Evolutionary conservation across 2,329 filamentous ascomycete genomes (phyloP).

Genomic region (Fusarium gaditjirri): DNA sequence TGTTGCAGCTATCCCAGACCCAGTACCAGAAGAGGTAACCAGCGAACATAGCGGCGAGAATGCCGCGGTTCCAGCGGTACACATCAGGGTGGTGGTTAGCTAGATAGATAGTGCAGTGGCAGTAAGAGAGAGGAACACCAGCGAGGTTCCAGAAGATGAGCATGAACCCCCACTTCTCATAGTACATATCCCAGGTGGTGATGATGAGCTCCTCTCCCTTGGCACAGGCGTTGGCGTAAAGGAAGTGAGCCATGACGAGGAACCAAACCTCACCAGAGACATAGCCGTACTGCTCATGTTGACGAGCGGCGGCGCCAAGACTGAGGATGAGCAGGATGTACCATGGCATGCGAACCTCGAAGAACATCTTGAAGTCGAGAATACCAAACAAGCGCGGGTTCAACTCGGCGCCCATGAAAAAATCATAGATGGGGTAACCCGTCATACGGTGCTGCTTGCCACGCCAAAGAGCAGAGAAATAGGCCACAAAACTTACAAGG

Average conservation of each 20-base stretch:
- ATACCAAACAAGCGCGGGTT: conserved; percentile 90
- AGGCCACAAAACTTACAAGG: conserved; percentile 83
- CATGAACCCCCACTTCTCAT: conserved; percentile 98
- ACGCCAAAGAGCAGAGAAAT: conserved; percentile 82
- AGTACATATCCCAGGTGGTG: conserved; percentile 96
- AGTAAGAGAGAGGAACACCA: conserved; percentile 90
- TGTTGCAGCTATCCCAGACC: conserved; percentile 92
- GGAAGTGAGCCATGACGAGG: conserved; percentile 87
- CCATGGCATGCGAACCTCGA: conserved; percentile 92
- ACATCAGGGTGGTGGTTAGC: conserved; percentile 82
- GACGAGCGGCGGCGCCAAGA: conserved; percentile 79
- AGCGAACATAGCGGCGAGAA: conserved; percentile 71
- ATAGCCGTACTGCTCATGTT: conserved; percentile 87
- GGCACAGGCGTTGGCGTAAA: conserved; percentile 91
- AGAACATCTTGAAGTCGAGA: conserved; percentile 97
- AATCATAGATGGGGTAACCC: conserved; percentile 84
- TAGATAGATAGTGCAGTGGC: conserved; percentile 91
- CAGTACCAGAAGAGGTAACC: conserved; percentile 88
- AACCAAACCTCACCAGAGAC: conserved; percentile 87
- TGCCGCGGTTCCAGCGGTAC: conserved; percentile 80
- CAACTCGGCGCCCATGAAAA: conserved; percentile 92
- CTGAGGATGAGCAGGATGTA: conserved; percentile 86
- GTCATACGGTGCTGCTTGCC: conserved; percentile 94
- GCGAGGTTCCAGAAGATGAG: conserved; percentile 97
- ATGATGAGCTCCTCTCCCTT: conserved; percentile 94